Conservation (phyloP, 2,329 filamentous ascomycete species). For the Teratosphaeria epicoccoides region DNA sequence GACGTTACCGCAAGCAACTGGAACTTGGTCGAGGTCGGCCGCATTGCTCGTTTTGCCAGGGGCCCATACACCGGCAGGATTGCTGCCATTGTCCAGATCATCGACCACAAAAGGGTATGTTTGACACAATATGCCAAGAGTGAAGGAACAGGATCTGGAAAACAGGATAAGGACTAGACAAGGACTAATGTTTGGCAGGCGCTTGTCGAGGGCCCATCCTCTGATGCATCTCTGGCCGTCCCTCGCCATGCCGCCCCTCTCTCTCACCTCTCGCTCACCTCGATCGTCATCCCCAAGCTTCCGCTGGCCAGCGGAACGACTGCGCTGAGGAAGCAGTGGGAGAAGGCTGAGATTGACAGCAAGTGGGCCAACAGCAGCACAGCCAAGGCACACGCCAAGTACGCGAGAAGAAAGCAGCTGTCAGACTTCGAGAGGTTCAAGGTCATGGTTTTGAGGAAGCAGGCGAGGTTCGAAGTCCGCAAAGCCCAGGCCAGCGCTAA, state of each 20-base stretch:
- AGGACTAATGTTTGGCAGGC: slow-evolving; percentile 47
- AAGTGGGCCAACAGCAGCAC: slow-evolving; percentile 88
- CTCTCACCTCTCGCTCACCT: slow-evolving; percentile 75
- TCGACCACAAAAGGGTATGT: slow-evolving; percentile 99
- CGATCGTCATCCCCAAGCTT: slow-evolving; percentile 75
- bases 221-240: slow-evolving; percentile 66
- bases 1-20: slow-evolving; percentile 48
- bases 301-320: slow-evolving; percentile 75
- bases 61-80: slow-evolving; percentile 76
- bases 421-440: slow-evolving; percentile 99
- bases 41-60: slow-evolving; percentile 82
- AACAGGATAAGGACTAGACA: not conserved
- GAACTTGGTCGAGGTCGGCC: slow-evolving; percentile 98
- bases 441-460: slow-evolving; percentile 98
- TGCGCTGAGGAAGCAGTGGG: slow-evolving; percentile 79
- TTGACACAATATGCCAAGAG: not conserved
- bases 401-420: slow-evolving; percentile 75
- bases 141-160: not conserved
- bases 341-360: slow-evolving; percentile 78
- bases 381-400: slow-evolving; percentile 86
- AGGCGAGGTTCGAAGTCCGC: slow-evolving; percentile 91
- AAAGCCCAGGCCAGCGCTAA: slow-evolving; percentile 93
- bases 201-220: slow-evolving; percentile 88
- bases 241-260: slow-evolving; percentile 80
- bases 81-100: slow-evolving; percentile 95